Conservation (phyloP, 345 rosid genomes). For the Erodium maritimum region DNA sequence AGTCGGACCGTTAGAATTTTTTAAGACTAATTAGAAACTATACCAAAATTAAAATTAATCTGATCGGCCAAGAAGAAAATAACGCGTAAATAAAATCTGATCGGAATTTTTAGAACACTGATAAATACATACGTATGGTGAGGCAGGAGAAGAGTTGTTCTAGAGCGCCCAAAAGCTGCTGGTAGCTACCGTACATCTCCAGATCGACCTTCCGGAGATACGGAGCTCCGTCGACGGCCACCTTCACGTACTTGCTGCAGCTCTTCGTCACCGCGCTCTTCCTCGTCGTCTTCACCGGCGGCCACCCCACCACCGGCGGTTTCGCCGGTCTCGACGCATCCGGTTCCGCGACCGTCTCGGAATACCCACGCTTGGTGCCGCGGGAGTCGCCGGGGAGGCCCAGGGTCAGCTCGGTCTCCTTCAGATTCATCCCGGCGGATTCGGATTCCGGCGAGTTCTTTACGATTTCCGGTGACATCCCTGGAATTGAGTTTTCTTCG, state of each 20-base stretch:
- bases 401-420: background rate
- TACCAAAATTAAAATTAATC: too few species aligned
- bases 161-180: background rate
- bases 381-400: background rate
- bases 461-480: background rate
- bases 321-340: too few species aligned
- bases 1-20: too few species aligned
- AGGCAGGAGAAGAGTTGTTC: background rate
- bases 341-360: too few species aligned
- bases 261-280: background rate
- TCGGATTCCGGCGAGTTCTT: too few species aligned
- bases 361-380: background rate
- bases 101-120: too few species aligned
- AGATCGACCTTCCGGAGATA: background rate
- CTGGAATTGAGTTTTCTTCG: background rate
- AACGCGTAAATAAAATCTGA: too few species aligned
- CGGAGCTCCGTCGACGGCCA: background rate
- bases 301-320: background rate
- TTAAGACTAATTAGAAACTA: too few species aligned
- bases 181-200: background rate
- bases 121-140: background rate
- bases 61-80: too few species aligned
- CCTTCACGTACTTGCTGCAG: background rate
- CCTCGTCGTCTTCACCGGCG: background rate
- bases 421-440: background rate